These are phyloP conservation scores for Orobanche coerulescens DNA, from an alignment of 257 asterid species.

Conservation along the genomic window DNA sequence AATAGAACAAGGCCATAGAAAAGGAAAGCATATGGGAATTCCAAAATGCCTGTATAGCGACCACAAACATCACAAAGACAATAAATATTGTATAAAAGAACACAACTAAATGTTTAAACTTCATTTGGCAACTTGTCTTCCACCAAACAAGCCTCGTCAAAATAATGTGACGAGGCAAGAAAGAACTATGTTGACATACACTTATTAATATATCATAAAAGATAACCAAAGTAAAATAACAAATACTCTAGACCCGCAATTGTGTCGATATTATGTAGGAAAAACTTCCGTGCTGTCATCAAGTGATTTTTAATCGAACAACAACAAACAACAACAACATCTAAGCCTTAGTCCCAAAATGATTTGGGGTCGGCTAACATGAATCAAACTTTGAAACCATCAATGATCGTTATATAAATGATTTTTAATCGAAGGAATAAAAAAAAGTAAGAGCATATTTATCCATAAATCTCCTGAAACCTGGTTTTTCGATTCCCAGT, in stretches of 20 bases:
- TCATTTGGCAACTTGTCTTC: conserved; percentile 14
- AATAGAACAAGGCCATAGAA: background rate
- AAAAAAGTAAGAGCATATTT: no score
- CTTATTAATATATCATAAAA: background rate
- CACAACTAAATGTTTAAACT: background rate
- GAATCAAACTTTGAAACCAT: no score
- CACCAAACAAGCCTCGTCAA: background rate
- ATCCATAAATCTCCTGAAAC: no score
- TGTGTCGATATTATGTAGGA: background rate
- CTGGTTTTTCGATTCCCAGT: no score
- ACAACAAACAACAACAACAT: no score
- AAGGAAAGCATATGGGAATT: background rate
- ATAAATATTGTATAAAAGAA: background rate
- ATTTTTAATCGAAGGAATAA: no score
- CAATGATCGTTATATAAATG: no score
- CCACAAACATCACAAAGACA: background rate
- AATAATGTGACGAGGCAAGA: background rate
- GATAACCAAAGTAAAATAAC: background rate
- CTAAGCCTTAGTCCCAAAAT: no score
- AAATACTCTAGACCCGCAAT: background rate
- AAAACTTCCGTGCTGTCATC: conserved; percentile 4
- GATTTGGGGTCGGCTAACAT: no score
- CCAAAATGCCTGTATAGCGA: background rate
- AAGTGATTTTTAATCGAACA: background rate
- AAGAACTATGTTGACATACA: background rate